A percentile compares a stretch with the other conserved stretches of the same genome.
phyloP scores from a whole-genome alignment of 495 filamentous ascomycete genomes.

The Glonium stellatum region DNA sequence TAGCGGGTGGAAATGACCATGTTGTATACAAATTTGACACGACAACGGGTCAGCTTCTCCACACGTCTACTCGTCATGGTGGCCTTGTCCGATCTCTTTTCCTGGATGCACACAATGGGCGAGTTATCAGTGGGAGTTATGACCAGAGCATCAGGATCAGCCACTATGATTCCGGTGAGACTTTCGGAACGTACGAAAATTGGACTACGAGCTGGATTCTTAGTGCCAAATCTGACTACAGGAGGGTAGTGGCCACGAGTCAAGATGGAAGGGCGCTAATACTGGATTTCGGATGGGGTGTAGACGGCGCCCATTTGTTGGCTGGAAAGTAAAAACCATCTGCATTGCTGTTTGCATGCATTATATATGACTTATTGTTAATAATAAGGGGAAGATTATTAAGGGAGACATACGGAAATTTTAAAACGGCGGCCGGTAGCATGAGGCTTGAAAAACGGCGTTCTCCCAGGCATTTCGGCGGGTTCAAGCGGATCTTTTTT shows the following conservation, averaged over 20 bases:
- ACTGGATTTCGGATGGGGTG: conserved; percentile 68
- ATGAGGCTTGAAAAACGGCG: too few species aligned
- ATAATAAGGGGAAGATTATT: too few species aligned
- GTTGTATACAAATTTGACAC: conserved; percentile 92
- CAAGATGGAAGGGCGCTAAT: conserved; percentile 87
- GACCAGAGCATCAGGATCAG: conserved; percentile 92
- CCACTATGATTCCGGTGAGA: conserved; percentile 66
- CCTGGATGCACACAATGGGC: conserved; percentile 72
- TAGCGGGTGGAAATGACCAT: conserved; percentile 89
- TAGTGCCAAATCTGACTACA: conserved; percentile 88
- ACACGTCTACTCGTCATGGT: conserved; percentile 68
- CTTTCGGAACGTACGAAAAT: conserved; percentile 68
- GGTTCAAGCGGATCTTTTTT: too few species aligned
- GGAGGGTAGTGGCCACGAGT: conserved; percentile 84
- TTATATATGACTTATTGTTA: too few species aligned
- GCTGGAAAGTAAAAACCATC: background rate
- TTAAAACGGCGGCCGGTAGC: too few species aligned
- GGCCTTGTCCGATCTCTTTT: conserved; percentile 81
- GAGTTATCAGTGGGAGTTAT: conserved; percentile 86
- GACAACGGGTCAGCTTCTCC: conserved; percentile 74
- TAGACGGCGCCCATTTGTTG: conserved; percentile 23
- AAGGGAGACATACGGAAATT: too few species aligned
- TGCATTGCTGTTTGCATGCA: background rate
- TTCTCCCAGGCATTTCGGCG: too few species aligned
- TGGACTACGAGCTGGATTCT: conserved; percentile 97